These are phyloP conservation scores for Trametes cingulata DNA, from an alignment of 768 basidiomycete species.

Conservation along the genomic window DNA sequence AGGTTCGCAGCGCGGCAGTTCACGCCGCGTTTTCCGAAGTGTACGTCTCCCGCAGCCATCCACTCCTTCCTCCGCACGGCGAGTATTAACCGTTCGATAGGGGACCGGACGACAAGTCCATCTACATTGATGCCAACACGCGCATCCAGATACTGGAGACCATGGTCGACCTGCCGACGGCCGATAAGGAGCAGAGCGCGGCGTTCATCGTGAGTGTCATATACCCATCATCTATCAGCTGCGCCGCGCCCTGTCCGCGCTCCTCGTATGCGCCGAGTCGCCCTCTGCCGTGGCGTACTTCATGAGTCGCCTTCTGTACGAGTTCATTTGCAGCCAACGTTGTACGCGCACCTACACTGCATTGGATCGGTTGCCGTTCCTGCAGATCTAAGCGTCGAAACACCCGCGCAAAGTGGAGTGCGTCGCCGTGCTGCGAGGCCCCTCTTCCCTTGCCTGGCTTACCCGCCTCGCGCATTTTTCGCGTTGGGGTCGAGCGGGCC, in stretches of 20 bases:
- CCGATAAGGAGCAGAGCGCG: slow-evolving; percentile 52
- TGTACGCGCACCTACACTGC: neutral
- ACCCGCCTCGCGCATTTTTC: neutral
- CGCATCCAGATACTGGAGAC: slow-evolving; percentile 85
- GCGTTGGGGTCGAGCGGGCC: neutral
- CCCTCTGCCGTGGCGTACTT: neutral
- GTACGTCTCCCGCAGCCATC: slow-evolving; percentile 27
- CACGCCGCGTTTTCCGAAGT: slow-evolving; percentile 53
- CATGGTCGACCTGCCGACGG: slow-evolving; percentile 69
- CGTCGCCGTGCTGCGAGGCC: neutral
- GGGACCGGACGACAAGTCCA: slow-evolving; percentile 37
- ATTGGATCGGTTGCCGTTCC: neutral
- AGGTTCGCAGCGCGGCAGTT: slow-evolving; percentile 50
- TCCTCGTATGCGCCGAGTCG: neutral
- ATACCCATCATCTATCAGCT: neutral
- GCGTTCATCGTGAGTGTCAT: slow-evolving; percentile 72
- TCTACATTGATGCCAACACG: slow-evolving; percentile 53
- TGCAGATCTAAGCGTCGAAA: neutral
- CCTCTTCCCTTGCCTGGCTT: neutral
- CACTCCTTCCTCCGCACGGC: neutral
- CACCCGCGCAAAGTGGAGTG: neutral
- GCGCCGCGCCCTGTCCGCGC: neutral
- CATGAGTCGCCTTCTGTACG: neutral
- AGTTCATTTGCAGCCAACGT: slow-evolving; percentile 9
- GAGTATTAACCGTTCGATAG: slow-evolving; percentile 21